phyloP scores from a whole-genome alignment of 2,329 filamentous ascomycete genomes.

The Xylariaceae sp. region DNA sequence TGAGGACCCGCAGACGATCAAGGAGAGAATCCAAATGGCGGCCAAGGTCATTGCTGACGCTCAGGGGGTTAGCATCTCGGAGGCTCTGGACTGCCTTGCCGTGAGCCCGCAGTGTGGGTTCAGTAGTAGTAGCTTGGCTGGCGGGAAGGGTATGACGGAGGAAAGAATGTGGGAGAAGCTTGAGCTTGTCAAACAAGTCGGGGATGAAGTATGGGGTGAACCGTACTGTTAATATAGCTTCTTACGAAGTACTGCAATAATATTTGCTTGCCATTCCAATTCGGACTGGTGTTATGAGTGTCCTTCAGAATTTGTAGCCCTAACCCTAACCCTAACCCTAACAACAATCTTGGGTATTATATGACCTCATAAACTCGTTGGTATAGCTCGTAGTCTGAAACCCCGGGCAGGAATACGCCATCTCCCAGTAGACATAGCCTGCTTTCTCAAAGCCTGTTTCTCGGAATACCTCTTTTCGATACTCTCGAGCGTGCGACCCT shows the following conservation, averaged over 20 bases:
- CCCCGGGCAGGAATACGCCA: conserved; percentile 9
- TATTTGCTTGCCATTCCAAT: no score
- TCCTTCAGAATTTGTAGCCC: no score
- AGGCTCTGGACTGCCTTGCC: conserved; percentile 62
- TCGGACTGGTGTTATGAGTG: no score
- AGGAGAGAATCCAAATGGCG: conserved; percentile 51
- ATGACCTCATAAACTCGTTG: conserved; percentile 11
- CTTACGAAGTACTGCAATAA: no score
- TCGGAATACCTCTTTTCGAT: conserved; percentile 42
- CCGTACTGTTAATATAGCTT: background rate
- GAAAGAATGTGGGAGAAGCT: conserved; percentile 41
- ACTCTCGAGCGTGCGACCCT: conserved; percentile 49
- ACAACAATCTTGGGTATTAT: background rate
- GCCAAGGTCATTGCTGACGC: conserved; percentile 65
- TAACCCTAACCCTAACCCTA: no score
- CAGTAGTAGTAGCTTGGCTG: conserved; percentile 39
- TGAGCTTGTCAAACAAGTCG: conserved; percentile 35
- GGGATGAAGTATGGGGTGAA: conserved; percentile 36
- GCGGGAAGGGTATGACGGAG: conserved; percentile 38
- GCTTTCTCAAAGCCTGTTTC: conserved; percentile 17
- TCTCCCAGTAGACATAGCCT: conserved; percentile 6
- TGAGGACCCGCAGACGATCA: conserved; percentile 53
- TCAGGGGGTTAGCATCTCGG: conserved; percentile 56
- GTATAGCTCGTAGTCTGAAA: conserved; percentile 14
- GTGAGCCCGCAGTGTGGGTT: conserved; percentile 64